Base-by-base conservation (phyloP, 176 grass and related monocot species). In the Eremochloa ophiuroides region DNA sequence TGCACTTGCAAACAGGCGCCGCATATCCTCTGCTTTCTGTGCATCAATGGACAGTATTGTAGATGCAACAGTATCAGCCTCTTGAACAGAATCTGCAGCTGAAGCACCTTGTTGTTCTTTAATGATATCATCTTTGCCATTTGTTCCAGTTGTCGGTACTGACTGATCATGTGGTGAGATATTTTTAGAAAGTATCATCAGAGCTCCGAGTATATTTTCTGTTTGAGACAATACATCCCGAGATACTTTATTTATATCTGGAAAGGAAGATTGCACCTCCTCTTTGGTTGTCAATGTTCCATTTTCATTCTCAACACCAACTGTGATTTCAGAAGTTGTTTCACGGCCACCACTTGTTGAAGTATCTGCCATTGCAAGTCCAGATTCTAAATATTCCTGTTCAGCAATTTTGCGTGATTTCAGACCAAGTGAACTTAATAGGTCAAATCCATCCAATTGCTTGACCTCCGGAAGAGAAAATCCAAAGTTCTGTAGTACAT, bases 381-480 rank as follows among this genome's bases (percentile, higher is more conserved):
- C 95, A 40, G 86, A 94, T 67, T 94, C 90, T 2, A 98, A 78
- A 87, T 94, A 98, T 71, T 91, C 75, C 66, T 91, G 77, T 43
- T 98, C 89, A 69, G 92, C 95, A 66, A 87, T 41, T 80, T 92
- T 82, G 17, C 83, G 85, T 73, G 90, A 93, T 70, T 94, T 91
- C 55, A 87, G 82, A 69, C 90, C 83, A 37, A 85, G 66, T 75
- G 78, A 92, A 90, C 82, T 82, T 84, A 98, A 58, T 74, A 93
- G 56, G 78, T 98, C 83, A 78, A 91, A 92, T 87, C 86, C 88
- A 83, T 91, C 87, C 81, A 76, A 90, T 44, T 93, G 59, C 77
- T 93, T 93, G 23, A 94, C 80, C 90, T 98, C 95, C 20, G 95
- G 95, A 85, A 98, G 89, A 77, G 92, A 92, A 85, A 94, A 86